Evolutionary conservation across 2,329 filamentous ascomycete genomes (phyloP).

Genomic region (Scedosporium dehoogii): DNA sequence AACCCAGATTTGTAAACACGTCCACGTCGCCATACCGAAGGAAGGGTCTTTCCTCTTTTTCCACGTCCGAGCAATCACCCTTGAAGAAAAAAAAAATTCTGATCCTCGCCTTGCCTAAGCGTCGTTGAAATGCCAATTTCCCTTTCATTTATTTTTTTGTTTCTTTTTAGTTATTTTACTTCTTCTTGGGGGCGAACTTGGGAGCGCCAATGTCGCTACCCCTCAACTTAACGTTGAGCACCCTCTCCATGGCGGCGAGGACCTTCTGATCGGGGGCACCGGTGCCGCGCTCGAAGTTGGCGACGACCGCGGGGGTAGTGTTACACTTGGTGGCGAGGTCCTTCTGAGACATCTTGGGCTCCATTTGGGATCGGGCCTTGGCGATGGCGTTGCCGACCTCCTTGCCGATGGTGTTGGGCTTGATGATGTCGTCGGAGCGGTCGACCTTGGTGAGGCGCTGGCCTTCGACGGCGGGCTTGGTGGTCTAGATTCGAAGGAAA

Average conservation of each 20-base stretch:
- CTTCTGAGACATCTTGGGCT: constrained; percentile 95
- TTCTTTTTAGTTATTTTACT: constrained; percentile 3
- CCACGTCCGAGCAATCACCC: background rate
- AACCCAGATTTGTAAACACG: background rate
- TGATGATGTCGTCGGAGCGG: constrained; percentile 93
- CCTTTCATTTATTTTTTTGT: background rate
- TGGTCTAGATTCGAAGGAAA: constrained; percentile 23
- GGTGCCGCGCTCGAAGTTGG: constrained; percentile 74
- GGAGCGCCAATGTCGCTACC: constrained; percentile 78
- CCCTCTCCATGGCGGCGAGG: constrained; percentile 65
- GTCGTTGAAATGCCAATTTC: background rate
- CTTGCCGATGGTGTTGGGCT: constrained; percentile 82
- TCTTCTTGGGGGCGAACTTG: constrained; percentile 66
- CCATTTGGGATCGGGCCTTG: constrained; percentile 66
- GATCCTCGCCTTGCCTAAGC: background rate
- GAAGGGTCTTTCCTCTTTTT: background rate
- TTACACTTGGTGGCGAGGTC: constrained; percentile 79
- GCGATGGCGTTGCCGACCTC: constrained; percentile 76
- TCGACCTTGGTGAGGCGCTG: constrained; percentile 97
- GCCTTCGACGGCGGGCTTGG: constrained; percentile 58
- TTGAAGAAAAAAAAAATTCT: background rate
- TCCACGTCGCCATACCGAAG: background rate
- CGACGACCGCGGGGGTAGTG: constrained; percentile 69
- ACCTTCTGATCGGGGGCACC: constrained; percentile 78
- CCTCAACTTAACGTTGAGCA: constrained; percentile 80